Conservation (phyloP, 768 basidiomycete species). For the Gyrodon lividus region DNA sequence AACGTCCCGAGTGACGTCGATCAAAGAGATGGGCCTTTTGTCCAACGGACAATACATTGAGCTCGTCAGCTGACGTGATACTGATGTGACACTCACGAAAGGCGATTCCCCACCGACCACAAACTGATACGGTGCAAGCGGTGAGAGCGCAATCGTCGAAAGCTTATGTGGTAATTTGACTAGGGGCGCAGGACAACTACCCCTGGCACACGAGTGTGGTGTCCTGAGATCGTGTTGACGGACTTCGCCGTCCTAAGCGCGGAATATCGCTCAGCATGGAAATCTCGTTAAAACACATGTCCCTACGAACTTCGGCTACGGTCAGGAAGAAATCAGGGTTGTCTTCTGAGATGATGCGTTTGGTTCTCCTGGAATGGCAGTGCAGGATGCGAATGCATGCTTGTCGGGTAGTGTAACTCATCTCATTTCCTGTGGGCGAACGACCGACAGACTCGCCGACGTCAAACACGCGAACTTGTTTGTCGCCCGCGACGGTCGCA, state of each 20-base stretch:
- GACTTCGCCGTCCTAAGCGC: constrained; percentile 74
- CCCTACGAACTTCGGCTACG: constrained; percentile 63
- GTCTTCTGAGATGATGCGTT: constrained; percentile 77
- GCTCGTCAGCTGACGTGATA: background rate
- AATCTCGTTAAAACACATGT: background rate
- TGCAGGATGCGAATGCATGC: constrained; percentile 53
- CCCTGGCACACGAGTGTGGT: constrained; percentile 56
- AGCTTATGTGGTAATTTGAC: constrained; percentile 63
- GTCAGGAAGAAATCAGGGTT: constrained; percentile 76
- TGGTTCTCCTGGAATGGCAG: constrained; percentile 74
- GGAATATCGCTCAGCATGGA: constrained; percentile 19
- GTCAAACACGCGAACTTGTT: constrained; percentile 78
- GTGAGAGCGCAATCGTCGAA: constrained; percentile 72
- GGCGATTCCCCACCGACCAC: constrained; percentile 82
- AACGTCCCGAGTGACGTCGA: constrained; percentile 65
- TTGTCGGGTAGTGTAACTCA: constrained; percentile 44
- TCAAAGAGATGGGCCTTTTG: constrained; percentile 60
- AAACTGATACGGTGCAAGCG: constrained; percentile 78
- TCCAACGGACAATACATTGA: constrained; percentile 2
- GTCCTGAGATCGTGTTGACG: constrained; percentile 84
- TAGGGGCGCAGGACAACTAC: constrained; percentile 68
- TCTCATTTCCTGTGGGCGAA: constrained; percentile 42
- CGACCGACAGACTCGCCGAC: constrained; percentile 44
- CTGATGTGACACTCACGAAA: constrained; percentile 49
- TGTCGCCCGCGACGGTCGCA: constrained; percentile 73